Evolutionary conservation across 495 filamentous ascomycete genomes (phyloP).

Genomic region (Podospora sp.): DNA sequence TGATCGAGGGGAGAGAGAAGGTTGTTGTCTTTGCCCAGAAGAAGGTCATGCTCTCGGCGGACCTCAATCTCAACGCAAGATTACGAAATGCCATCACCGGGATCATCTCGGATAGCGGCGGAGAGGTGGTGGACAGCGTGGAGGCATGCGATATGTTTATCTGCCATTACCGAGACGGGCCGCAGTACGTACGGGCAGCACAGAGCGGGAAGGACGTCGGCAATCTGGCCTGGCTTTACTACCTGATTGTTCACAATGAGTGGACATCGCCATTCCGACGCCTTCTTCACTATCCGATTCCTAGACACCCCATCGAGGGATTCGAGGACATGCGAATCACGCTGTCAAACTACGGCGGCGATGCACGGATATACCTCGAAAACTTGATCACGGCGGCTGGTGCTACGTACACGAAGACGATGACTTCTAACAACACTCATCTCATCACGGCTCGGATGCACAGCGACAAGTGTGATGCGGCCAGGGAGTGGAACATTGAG

Average conservation of each 20-base stretch:
- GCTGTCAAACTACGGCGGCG: slow-evolving; percentile 93
- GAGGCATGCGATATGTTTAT: slow-evolving; percentile 77
- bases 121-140: slow-evolving; percentile 65
- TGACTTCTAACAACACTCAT: slow-evolving; percentile 94
- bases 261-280: slow-evolving; percentile 82
- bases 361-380: slow-evolving; percentile 90
- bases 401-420: slow-evolving; percentile 84
- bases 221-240: slow-evolving; percentile 90
- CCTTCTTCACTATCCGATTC: slow-evolving; percentile 87
- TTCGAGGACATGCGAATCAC: slow-evolving; percentile 78
- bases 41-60: slow-evolving; percentile 66
- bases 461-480: slow-evolving; percentile 90
- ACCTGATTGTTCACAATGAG: slow-evolving; percentile 81
- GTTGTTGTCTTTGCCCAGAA: slow-evolving; percentile 67
- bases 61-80: slow-evolving; percentile 69
- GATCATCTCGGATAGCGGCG: slow-evolving; percentile 69
- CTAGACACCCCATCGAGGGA: slow-evolving; percentile 71
- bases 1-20: slow-evolving; percentile 35
- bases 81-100: slow-evolving; percentile 67
- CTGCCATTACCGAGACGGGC: slow-evolving; percentile 82
- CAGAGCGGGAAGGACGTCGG: slow-evolving; percentile 78
- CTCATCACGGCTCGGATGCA: slow-evolving; percentile 84
- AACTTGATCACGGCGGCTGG: slow-evolving; percentile 83
- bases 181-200: slow-evolving; percentile 75
- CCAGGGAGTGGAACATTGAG: slow-evolving; percentile 86